These are phyloP conservation scores for Fusarium scirpi DNA, from an alignment of 2,329 filamentous ascomycete genomes.

Conservation along the genomic window DNA sequence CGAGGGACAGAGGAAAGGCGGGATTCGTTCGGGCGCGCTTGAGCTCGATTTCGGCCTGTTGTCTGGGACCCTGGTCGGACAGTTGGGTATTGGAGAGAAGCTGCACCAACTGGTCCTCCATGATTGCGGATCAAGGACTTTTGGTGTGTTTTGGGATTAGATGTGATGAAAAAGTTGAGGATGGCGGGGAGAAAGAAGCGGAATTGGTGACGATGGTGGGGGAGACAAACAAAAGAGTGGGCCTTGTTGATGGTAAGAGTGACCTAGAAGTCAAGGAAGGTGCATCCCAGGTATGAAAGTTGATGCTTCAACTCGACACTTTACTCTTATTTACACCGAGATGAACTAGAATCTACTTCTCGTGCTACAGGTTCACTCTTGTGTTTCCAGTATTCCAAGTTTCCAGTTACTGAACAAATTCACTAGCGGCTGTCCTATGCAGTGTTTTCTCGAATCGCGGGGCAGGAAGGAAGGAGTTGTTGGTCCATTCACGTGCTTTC, in stretches of 20 bases:
- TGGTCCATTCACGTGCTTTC: slow-evolving; percentile 30
- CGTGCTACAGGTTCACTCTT: background rate
- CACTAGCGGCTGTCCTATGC: background rate
- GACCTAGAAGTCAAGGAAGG: background rate
- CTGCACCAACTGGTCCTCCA: slow-evolving; percentile 93
- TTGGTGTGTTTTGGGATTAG: slow-evolving; percentile 16
- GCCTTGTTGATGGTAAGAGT: slow-evolving; percentile 4
- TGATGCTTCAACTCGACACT: background rate
- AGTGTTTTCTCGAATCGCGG: slow-evolving; percentile 24
- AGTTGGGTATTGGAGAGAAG: slow-evolving; percentile 90
- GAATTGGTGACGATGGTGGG: slow-evolving; percentile 41
- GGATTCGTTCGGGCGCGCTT: slow-evolving; percentile 75
- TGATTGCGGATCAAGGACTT: slow-evolving; percentile 59
- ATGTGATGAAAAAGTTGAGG: slow-evolving; percentile 34
- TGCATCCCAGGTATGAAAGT: background rate
- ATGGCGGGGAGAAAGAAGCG: slow-evolving; percentile 43
- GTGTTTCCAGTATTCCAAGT: background rate
- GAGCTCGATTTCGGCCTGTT: slow-evolving; percentile 87
- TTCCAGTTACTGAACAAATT: background rate
- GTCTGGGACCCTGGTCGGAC: slow-evolving; percentile 79
- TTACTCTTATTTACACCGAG: background rate
- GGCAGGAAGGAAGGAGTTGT: slow-evolving; percentile 33
- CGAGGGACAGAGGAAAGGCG: slow-evolving; percentile 82
- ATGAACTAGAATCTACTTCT: background rate
- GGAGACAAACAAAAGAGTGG: slow-evolving; percentile 42